Evolutionary conservation across 345 rosid species (phyloP).

Genomic region (Populus ilicifolia): DNA sequence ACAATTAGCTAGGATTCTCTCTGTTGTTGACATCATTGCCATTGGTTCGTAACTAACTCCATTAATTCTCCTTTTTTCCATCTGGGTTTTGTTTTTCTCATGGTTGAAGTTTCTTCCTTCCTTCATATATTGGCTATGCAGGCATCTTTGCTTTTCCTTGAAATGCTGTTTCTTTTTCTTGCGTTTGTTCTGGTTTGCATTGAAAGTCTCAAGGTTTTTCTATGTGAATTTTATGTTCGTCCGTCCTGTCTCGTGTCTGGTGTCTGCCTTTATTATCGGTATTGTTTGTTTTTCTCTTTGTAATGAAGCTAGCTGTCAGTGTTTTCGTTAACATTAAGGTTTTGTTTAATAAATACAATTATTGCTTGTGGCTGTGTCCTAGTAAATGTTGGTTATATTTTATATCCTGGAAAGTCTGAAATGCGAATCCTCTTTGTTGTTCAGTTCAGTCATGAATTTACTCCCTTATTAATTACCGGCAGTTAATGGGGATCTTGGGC

Average conservation of each 20-base stretch:
- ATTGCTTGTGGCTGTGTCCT: no score
- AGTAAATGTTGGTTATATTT: no score
- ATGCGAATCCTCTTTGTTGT: no score
- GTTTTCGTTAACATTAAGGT: background rate
- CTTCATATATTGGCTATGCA: no score
- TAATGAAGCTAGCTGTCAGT: background rate
- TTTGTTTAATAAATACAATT: background rate
- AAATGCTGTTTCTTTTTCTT: no score
- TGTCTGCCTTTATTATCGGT: background rate
- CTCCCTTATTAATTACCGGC: no score
- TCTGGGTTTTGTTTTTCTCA: background rate
- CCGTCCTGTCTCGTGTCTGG: no score
- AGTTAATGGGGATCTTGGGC: no score
- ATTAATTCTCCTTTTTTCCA: no score
- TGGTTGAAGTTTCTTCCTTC: background rate
- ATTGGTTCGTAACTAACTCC: constrained; percentile 41
- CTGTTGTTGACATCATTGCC: constrained; percentile 62
- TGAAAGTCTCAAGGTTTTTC: background rate
- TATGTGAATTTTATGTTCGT: background rate
- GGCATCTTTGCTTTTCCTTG: no score
- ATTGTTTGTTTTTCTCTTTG: background rate
- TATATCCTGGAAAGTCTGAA: no score
- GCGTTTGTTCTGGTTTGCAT: background rate
- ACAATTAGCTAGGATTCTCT: constrained; percentile 62
- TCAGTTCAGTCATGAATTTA: no score